Conservation (phyloP, 768 basidiomycete species). For the Serendipita vermifera region DNA sequence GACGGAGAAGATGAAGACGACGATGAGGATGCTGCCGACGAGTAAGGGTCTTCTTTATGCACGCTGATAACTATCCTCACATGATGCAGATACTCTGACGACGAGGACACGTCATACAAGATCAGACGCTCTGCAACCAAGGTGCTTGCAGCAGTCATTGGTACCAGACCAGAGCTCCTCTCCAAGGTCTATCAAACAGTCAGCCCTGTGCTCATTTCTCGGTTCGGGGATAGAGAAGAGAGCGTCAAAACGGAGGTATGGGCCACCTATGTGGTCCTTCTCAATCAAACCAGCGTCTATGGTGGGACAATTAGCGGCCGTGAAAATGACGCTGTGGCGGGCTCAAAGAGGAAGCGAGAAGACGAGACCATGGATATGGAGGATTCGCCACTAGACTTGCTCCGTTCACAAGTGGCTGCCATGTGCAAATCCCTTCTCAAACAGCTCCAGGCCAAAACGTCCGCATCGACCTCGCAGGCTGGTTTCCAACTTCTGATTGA, state of each 20-base stretch:
- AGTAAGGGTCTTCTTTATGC: conserved; percentile 33
- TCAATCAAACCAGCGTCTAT: conserved; percentile 75
- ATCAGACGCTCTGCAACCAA: conserved; percentile 90
- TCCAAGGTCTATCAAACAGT: conserved; percentile 66
- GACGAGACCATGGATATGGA: conserved; percentile 61
- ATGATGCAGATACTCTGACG: conserved; percentile 71
- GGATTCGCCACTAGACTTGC: conserved; percentile 57
- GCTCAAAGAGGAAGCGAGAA: conserved; percentile 52
- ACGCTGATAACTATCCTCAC: background rate
- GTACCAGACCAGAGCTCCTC: conserved; percentile 82
- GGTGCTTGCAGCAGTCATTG: conserved; percentile 69
- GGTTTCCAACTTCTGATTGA: conserved; percentile 70
- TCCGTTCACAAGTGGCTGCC: conserved; percentile 62
- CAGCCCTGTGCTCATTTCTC: conserved; percentile 76
- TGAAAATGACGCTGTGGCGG: conserved; percentile 37
- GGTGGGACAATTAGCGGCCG: conserved; percentile 47
- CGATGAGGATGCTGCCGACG: conserved; percentile 65
- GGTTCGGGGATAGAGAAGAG: conserved; percentile 90
- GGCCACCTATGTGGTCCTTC: conserved; percentile 66
- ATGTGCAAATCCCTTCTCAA: conserved; percentile 71
- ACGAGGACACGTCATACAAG: conserved; percentile 97
- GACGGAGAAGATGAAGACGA: conserved; percentile 54
- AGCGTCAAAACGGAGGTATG: conserved; percentile 89
- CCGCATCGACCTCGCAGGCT: conserved; percentile 66
- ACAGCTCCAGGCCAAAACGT: conserved; percentile 75